Evolutionary conservation across 2,329 filamentous ascomycete genomes (phyloP).

Genomic region (Atkinsonella texensis): DNA sequence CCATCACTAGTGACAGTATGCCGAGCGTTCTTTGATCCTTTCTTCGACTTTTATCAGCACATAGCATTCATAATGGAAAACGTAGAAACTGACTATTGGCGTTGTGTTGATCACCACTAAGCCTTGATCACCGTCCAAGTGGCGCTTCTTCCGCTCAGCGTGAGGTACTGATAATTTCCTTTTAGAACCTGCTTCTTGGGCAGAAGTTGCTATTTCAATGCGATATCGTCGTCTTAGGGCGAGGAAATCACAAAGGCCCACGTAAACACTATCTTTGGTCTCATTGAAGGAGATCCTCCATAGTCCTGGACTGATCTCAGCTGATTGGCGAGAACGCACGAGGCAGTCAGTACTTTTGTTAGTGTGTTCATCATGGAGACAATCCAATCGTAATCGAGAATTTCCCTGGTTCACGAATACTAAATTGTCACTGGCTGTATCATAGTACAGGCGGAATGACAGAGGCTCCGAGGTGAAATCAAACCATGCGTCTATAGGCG

Average conservation of each 20-base stretch:
- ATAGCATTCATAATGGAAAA: too few species aligned
- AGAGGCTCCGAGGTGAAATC: background rate
- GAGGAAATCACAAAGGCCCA: background rate
- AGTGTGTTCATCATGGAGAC: background rate
- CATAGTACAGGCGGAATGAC: background rate
- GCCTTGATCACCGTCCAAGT: background rate
- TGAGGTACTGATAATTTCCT: background rate
- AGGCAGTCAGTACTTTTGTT: background rate
- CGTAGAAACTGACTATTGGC: too few species aligned
- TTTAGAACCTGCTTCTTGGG: background rate
- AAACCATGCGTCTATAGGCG: background rate
- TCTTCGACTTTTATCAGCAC: too few species aligned
- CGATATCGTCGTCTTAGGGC: background rate
- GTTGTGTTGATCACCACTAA: too few species aligned
- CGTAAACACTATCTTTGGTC: background rate
- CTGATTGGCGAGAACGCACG: background rate
- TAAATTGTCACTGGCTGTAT: background rate
- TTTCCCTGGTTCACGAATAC: background rate
- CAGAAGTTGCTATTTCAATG: background rate
- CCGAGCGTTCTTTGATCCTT: too few species aligned
- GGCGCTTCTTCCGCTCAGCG: background rate
- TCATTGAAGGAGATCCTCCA: background rate
- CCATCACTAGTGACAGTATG: too few species aligned
- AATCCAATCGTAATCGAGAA: background rate
- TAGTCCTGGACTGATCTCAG: background rate